A percentile compares a stretch with the other conserved stretches of the same genome.
Evolutionary conservation across 148 eudicot genomes (phyloP).

Genomic region (Linanthus parryae): DNA sequence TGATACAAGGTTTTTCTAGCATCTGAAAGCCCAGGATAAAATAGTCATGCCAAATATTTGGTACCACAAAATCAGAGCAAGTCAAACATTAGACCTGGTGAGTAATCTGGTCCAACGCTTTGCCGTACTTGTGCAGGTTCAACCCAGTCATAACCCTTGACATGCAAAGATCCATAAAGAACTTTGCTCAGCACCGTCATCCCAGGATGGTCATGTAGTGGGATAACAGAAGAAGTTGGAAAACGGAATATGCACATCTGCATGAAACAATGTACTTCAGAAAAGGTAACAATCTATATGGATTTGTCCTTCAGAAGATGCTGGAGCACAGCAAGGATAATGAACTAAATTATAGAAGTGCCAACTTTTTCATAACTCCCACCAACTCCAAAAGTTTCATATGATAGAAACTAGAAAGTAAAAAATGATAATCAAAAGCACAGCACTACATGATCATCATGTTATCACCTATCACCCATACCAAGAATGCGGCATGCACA

Average conservation of each 20-base stretch:
- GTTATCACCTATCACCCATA: too few species aligned
- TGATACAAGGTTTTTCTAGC: too few species aligned
- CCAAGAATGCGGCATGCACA: too few species aligned
- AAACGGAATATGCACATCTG: constrained; percentile 97
- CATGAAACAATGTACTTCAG: constrained; percentile 16
- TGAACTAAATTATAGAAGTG: too few species aligned
- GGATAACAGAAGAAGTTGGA: constrained; percentile 91
- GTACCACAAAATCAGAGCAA: not conserved
- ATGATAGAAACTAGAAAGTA: too few species aligned
- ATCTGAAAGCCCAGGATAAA: too few species aligned
- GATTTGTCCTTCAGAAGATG: not conserved
- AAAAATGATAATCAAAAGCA: too few species aligned
- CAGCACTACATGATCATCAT: too few species aligned
- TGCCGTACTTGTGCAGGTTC: constrained; percentile 56
- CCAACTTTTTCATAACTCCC: too few species aligned
- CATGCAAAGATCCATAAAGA: constrained; percentile 94
- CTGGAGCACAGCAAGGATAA: not conserved
- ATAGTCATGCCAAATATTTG: too few species aligned
- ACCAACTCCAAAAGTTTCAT: too few species aligned
- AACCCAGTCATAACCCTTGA: constrained; percentile 95
- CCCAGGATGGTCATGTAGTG: constrained; percentile 95
- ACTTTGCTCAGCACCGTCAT: constrained; percentile 98
- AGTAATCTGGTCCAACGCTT: constrained; percentile 29
- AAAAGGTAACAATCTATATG: not conserved
- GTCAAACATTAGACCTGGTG: constrained; percentile 46